Evolutionary conservation across 192 early-diverging fungal genomes (phyloP), one percentile per base, ranked within the genome.

Genomic region (Lobulomyces angularis): DNA sequence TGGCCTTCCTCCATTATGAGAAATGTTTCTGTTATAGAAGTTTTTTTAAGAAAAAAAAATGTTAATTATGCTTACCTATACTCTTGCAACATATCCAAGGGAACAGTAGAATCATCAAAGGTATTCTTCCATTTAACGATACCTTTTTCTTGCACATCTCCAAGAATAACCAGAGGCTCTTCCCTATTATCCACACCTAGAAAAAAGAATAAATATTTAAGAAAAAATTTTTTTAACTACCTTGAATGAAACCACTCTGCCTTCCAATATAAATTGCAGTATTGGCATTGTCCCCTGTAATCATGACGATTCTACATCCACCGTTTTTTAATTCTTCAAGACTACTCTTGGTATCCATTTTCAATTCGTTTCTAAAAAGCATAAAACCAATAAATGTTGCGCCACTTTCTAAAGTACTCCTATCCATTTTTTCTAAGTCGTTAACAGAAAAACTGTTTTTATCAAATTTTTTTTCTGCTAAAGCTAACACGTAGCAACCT

Each of bases 401-500:
- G 3, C 56, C 64, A 7, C 37, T 11, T 49, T 86, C 86, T 40
- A 85, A 38, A n/a, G 67, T 58, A 12, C 72, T 70, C 27, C 84
- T 73, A 8, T 58, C 36, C 22, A 67, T 43, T 7, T 48, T 43
- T n/a, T 43, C 43, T n/a, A 71, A 48, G 12, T 69, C 52, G 27
- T 49, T 46, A 1, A 69, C 46, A 8, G 58, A 25, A n/a, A n/a
- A n/a, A 25, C 46, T 35, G 27, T 20, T 16, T 5, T 58, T 34
- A 17, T 71, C 69, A n/a, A 88, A 47, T 37, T 81, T 63, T 35
- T 63, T 60, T 41, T 70, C 59, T 22, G 83, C 80, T 5, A 85
- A 44, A 0, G 79, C 81, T 14, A 88, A 54, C n/a, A 88, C 85
- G 51, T 88, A 88, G 45, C 79, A 81, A 7, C 85, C 85, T 38